Evolutionary conservation across 2,329 filamentous ascomycete species (phyloP).

Genomic region (Cytospora chrysosperma): DNA sequence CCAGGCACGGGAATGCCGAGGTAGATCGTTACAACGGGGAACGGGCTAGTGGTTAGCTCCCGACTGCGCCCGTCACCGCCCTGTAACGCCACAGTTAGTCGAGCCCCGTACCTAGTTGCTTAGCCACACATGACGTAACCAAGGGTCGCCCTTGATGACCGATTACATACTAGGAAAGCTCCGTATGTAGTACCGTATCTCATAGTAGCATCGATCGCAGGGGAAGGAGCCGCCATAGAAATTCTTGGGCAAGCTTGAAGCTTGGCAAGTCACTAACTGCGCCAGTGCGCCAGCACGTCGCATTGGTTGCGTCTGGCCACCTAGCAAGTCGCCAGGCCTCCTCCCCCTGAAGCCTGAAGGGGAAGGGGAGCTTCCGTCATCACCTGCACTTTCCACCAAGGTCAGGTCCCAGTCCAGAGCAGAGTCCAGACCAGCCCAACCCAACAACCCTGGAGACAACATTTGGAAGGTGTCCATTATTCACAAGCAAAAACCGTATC

Average conservation of each 20-base stretch:
- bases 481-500: not conserved
- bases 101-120: not conserved
- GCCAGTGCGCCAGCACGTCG: not conserved
- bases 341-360: not conserved
- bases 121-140: not conserved
- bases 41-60: not conserved
- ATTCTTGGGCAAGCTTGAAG: too few relatives aligned
- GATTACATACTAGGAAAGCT: too few relatives aligned
- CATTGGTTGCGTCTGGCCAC: not conserved
- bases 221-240: not conserved
- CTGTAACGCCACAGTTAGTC: not conserved
- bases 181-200: too few relatives aligned
- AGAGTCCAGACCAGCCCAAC: too few relatives aligned
- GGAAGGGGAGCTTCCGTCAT: not conserved
- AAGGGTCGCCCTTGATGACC: not conserved
- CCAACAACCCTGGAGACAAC: too few relatives aligned
- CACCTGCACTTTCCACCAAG: not conserved
- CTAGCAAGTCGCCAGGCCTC: not conserved
- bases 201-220: not conserved
- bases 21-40: not conserved
- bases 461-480: too few relatives aligned
- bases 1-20: not conserved
- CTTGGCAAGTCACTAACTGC: not conserved
- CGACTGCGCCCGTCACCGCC: conserved; percentile 1
- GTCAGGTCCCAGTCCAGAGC: too few relatives aligned